Base-by-base conservation (phyloP, 192 early-diverging fungal species). In the Gamsiella multidivaricata region DNA sequence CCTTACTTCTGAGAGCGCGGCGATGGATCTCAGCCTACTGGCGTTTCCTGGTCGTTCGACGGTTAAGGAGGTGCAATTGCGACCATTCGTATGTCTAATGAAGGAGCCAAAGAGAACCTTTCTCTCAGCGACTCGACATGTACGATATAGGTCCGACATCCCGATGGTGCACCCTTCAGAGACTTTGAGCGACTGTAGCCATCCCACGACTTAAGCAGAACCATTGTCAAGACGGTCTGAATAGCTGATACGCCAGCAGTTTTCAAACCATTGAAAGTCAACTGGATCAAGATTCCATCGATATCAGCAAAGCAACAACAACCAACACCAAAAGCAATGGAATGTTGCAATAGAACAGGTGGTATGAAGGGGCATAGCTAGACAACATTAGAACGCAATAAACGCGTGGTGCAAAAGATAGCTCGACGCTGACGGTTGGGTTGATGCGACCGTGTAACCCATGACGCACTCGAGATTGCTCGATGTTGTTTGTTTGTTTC, bases 141-240 rank as follows among this genome's bases (percentile, higher is more conserved):
- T 28, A 3, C 57, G 57, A 2, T 50, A 60, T 25, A 42, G 56
- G 15, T 69, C 67, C 1, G 67, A 69, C 25, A 34, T 47, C 1
- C 4, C 28, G 0, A 37, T 22, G 9, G 22, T 22, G 32, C 18
- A 62, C 12, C 37, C 60, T 4, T 9, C 60, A 49, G 47, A 37
- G 47, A 20, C 34, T 5, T 64, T 49, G 61, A 25, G 28, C 17
- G 62, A 75, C 20, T 29, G 71, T 0, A 75, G 23, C 42, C 29
- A 65, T 25, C 71, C 71, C 8, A 75, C 66, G 70, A 65, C 70
- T 20, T 75, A 56, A 64, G 66, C 71, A 28, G 71, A 75, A 34
- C 64, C 71, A 0, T 26, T 75, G n/a, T 45, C 62, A 36, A 51
- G 62, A 22, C 63, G 51, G 18, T 43, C 66, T 11, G 63, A 75